Conservation (phyloP, 1,284 basidiomycete species). For the Cronartium quercuum region DNA sequence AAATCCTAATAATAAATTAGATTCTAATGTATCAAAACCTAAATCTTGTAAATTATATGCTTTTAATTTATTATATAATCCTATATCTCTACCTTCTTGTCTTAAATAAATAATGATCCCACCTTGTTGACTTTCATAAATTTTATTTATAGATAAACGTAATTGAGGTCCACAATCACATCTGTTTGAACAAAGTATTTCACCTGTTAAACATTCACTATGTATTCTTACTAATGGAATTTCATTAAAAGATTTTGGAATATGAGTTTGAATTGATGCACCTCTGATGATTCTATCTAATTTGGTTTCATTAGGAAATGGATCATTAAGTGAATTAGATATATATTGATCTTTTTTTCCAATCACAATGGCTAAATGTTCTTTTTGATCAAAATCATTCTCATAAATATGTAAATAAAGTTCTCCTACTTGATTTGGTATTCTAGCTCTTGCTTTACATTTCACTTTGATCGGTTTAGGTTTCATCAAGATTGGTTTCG, state of each 20-base stretch:
- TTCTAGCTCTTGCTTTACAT: slow-evolving; percentile 93
- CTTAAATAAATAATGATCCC: slow-evolving; percentile 96
- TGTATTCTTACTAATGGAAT: slow-evolving; percentile 81
- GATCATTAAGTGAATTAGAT: slow-evolving; percentile 71
- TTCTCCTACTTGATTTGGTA: slow-evolving; percentile 92
- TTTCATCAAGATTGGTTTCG: not conserved
- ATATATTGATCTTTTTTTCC: slow-evolving; percentile 75
- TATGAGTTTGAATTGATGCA: slow-evolving; percentile 72
- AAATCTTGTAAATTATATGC: slow-evolving; percentile 98
- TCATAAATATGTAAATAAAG: slow-evolving; percentile 85
- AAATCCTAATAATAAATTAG: slow-evolving; percentile 91
- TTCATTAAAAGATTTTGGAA: slow-evolving; percentile 41
- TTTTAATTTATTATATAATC: slow-evolving; percentile 86
- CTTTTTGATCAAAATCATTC: slow-evolving; percentile 80
- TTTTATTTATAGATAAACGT: slow-evolving; percentile 88
- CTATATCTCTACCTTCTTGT: slow-evolving; percentile 98
- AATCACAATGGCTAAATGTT: slow-evolving; percentile 94
- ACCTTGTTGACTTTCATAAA: slow-evolving; percentile 63
- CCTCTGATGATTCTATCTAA: slow-evolving; percentile 90
- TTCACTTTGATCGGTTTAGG: slow-evolving; percentile 55
- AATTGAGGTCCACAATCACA: slow-evolving; percentile 99
- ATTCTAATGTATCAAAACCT: slow-evolving; percentile 95
- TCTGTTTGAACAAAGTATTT: slow-evolving; percentile 95
- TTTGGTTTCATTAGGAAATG: slow-evolving; percentile 79
- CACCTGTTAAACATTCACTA: slow-evolving; percentile 97